phyloP scores from a whole-genome alignment of 2,329 filamentous ascomycete species.

The Nemania serpens region DNA sequence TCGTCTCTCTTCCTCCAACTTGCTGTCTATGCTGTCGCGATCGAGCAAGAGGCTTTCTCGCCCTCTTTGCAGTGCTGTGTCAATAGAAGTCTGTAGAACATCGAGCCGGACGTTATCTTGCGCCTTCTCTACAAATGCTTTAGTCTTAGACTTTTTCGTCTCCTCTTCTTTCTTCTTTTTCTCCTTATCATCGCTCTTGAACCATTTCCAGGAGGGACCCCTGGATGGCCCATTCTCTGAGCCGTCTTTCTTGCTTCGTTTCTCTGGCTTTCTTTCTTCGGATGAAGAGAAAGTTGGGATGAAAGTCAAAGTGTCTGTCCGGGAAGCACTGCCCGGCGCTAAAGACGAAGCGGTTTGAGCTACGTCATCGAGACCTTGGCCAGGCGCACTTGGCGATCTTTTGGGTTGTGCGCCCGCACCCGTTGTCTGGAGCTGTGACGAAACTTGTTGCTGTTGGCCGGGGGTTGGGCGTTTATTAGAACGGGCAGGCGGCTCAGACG shows the following conservation, averaged over 20 bases:
- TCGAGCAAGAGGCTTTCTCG: slow-evolving; percentile 86
- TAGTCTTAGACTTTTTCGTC: slow-evolving; percentile 69
- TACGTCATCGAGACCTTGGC: slow-evolving; percentile 66
- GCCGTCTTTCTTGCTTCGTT: slow-evolving; percentile 75
- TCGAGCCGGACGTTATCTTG: slow-evolving; percentile 86
- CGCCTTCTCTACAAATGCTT: slow-evolving; percentile 57
- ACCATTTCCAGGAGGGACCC: slow-evolving; percentile 85
- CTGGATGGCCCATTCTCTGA: slow-evolving; percentile 59
- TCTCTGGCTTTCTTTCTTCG: slow-evolving; percentile 77
- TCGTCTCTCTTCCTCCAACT: slow-evolving; percentile 79
- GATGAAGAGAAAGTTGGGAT: slow-evolving; percentile 69
- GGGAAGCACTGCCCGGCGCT: slow-evolving; percentile 66
- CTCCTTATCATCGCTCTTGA: slow-evolving; percentile 77
- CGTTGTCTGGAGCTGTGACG: slow-evolving; percentile 33
- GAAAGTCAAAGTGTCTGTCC: slow-evolving; percentile 78
- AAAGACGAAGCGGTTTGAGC: slow-evolving; percentile 69
- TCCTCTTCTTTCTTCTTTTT: slow-evolving; percentile 68
- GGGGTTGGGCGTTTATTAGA: slow-evolving; percentile 49
- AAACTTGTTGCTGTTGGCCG: slow-evolving; percentile 38
- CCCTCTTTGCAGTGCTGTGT: slow-evolving; percentile 65
- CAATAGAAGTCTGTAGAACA: slow-evolving; percentile 84
- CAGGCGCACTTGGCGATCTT: slow-evolving; percentile 43
- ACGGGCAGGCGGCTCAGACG: slow-evolving; percentile 53
- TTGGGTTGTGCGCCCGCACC: slow-evolving; percentile 29
- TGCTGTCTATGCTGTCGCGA: slow-evolving; percentile 72